These are phyloP conservation scores for Chaetomium olivaceum DNA, from an alignment of 2,329 filamentous ascomycete species.

Conservation along the genomic window DNA sequence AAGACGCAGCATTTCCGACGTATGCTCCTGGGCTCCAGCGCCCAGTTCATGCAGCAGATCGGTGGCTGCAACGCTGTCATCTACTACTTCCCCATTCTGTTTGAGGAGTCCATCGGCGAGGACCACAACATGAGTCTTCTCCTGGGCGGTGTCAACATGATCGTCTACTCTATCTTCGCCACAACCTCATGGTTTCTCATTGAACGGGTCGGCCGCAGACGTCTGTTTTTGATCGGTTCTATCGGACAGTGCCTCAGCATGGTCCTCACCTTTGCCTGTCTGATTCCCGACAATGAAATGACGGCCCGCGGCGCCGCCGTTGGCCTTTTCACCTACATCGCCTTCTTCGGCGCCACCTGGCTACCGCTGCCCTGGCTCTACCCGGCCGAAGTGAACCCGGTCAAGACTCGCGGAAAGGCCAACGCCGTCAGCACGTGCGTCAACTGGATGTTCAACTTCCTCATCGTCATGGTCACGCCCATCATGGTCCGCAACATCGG, in stretches of 20 bases:
- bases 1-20: slow-evolving; percentile 67
- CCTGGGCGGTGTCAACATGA: slow-evolving; percentile 56
- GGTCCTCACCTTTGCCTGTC: slow-evolving; percentile 49
- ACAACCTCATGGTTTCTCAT: slow-evolving; percentile 54
- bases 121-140: slow-evolving; percentile 51
- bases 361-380: slow-evolving; percentile 64
- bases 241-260: slow-evolving; percentile 62
- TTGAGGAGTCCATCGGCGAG: slow-evolving; percentile 46
- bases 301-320: slow-evolving; percentile 42
- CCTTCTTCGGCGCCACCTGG: slow-evolving; percentile 57
- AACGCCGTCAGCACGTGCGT: slow-evolving; percentile 64
- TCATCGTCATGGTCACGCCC: slow-evolving; percentile 67
- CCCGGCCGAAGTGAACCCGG: slow-evolving; percentile 60
- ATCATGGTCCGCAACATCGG: slow-evolving; percentile 56
- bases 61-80: slow-evolving; percentile 60
- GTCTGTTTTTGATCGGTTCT: slow-evolving; percentile 64
- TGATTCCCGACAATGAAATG: slow-evolving; percentile 39
- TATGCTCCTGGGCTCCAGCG: slow-evolving; percentile 60
- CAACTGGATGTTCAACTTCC: slow-evolving; percentile 64
- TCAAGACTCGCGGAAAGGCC: slow-evolving; percentile 61
- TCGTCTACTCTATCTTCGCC: slow-evolving; percentile 63
- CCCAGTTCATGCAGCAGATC: slow-evolving; percentile 64
- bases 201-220: slow-evolving; percentile 57
- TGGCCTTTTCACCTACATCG: slow-evolving; percentile 64
- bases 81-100: slow-evolving; percentile 63